Percentiles rank a stretch among this genome's conserved stretches.
Evolutionary conservation across 2,329 filamentous ascomycete genomes (phyloP).

Genomic region (Botrytis porri): DNA sequence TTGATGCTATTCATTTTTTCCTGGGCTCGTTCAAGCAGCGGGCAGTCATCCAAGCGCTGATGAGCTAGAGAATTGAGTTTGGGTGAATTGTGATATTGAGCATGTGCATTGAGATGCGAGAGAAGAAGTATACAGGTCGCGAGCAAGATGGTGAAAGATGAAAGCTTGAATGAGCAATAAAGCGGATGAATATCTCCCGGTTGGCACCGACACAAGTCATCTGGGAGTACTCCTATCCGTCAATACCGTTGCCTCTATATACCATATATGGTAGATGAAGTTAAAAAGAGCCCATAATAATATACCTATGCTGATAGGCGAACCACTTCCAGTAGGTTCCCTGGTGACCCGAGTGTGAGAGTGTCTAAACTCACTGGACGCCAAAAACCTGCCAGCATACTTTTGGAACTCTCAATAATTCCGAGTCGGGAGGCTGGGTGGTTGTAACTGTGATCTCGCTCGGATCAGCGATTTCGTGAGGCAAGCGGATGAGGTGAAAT

Average conservation of each 20-base stretch:
- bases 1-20: neutral
- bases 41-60: neutral
- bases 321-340: neutral
- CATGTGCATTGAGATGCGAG: neutral
- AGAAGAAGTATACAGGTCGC: neutral
- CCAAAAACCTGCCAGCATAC: neutral
- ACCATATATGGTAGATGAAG: neutral
- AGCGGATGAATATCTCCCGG: neutral
- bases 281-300: neutral
- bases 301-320: neutral
- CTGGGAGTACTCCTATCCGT: neutral
- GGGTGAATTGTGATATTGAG: neutral
- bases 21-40: neutral
- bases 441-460: neutral
- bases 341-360: neutral
- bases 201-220: neutral
- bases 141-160: neutral
- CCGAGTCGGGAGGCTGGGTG: neutral
- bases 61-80: neutral
- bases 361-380: neutral
- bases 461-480: neutral
- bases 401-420: neutral
- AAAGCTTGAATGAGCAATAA: neutral
- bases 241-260: neutral
- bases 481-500: neutral